Percentiles rank a stretch among this genome's conserved stretches.
Conservation (phyloP, 202 grass and related monocot species). For the Zoysia matrella region DNA sequence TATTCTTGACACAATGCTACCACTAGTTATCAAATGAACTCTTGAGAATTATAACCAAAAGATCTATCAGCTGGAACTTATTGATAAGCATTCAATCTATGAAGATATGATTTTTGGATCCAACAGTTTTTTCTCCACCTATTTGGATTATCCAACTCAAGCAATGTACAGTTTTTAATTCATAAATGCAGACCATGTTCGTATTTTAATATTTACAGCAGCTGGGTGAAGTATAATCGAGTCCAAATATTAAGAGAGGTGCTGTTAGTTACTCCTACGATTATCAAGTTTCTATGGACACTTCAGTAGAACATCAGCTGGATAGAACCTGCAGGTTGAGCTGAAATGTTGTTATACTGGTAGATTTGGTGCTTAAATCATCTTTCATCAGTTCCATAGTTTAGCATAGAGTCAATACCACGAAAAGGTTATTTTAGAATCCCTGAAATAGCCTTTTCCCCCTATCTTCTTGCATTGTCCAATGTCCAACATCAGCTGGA, state of each 20-base stretch:
- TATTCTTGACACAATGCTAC: neutral
- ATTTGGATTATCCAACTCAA: too few relatives aligned
- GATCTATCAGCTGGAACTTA: neutral
- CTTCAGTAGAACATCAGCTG: neutral
- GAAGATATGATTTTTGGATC: too few relatives aligned
- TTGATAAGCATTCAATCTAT: conserved; percentile 1
- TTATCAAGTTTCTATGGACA: neutral
- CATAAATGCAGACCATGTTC: too few relatives aligned
- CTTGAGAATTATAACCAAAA: conserved; percentile 28
- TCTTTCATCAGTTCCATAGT: conserved; percentile 3
- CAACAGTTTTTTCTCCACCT: too few relatives aligned
- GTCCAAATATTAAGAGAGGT: too few relatives aligned
- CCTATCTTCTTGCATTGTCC: conserved; percentile 6
- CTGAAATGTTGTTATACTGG: neutral
- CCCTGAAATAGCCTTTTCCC: neutral
- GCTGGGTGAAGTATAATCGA: neutral
- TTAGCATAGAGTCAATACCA: conserved; percentile 25
- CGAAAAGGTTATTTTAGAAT: conserved; percentile 29
- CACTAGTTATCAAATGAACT: conserved; percentile 21
- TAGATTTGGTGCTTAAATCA: conserved; percentile 18
- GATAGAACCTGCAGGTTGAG: neutral
- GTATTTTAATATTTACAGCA: too few relatives aligned
- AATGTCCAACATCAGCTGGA: conserved; percentile 15
- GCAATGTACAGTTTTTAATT: too few relatives aligned
- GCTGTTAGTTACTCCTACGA: too few relatives aligned